A percentile compares a stretch with the other conserved stretches of the same genome.
Conservation (phyloP, 768 basidiomycete species). For the Boletellus sp. region DNA sequence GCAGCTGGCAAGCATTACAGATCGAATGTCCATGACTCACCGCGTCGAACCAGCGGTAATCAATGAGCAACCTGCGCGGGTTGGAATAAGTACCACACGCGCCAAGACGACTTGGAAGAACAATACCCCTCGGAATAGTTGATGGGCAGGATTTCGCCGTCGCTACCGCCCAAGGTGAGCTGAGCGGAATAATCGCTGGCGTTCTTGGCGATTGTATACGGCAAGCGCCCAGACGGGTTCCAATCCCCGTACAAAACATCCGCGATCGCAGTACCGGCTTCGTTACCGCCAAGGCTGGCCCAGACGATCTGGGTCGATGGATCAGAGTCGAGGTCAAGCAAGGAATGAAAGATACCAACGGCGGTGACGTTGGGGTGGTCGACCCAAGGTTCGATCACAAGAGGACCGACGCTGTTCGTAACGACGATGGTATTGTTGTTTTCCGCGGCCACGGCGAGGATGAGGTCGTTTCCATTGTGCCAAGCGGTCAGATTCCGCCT, state of each 20-base stretch:
- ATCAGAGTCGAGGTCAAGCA: conserved; percentile 2
- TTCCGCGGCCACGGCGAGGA: conserved; percentile 57
- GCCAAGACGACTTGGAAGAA: neutral
- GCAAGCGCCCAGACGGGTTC: conserved; percentile 73
- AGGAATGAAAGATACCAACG: conserved; percentile 39
- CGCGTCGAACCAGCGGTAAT: conserved; percentile 71
- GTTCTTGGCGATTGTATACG: conserved; percentile 68
- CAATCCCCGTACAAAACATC: conserved; percentile 75
- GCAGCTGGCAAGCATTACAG: no score
- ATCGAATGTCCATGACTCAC: conserved; percentile 34
- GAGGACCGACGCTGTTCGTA: conserved; percentile 72
- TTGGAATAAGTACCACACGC: neutral
- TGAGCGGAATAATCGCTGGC: conserved; percentile 49
- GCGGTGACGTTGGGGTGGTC: conserved; percentile 70
- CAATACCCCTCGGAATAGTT: conserved; percentile 54
- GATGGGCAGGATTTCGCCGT: conserved; percentile 40
- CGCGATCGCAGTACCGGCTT: conserved; percentile 72
- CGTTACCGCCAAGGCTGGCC: conserved; percentile 63
- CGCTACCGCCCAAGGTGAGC: conserved; percentile 24
- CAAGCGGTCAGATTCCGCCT: conserved; percentile 42
- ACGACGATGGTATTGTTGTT: conserved; percentile 80
- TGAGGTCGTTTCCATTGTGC: conserved; percentile 34
- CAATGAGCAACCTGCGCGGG: conserved; percentile 50
- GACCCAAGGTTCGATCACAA: conserved; percentile 67
- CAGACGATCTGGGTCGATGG: conserved; percentile 36